Evolutionary conservation across 495 filamentous ascomycete genomes (phyloP), one percentile per base, ranked within the genome.

Genomic region (Xylaria intraflava): DNA sequence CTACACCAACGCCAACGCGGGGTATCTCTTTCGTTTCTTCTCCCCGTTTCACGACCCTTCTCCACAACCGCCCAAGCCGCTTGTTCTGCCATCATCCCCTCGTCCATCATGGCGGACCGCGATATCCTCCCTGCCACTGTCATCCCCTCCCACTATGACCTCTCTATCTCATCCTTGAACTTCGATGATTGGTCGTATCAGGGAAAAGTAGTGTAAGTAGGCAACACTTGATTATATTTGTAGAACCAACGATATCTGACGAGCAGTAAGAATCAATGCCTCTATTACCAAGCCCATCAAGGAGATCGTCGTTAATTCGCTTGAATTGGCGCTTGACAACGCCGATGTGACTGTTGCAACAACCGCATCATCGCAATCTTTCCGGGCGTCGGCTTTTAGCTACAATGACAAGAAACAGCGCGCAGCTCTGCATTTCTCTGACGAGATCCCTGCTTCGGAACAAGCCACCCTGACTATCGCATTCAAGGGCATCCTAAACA

Each of bases 401-500:
- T 91, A 92, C 64, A 85, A 96, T 70, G 83, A 80, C 58, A 85
- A 86, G 61, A 80, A 82, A 41, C 90, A 96, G 70, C 81, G 90
- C 44, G 84, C 83, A 22, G 86, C 83, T 22, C 71, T 98, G 56
- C 72, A 75, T 40, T 91, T 96, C 65, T 68, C 78, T 23, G 68
- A 85, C 33, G 81, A 86, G 57, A 66, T 95, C 42, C 80, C 83
- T 0, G 73, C 78, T 7, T 72, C 79, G 16, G 61, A 76, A 29
- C 80, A 88, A 51, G 81, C 82, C 33, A 62, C 79, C 3, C 70
- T 96, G 30, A 74, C 76, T 16, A 82, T 97, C 65, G 77, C 84
- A 12, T 98, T 95, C 69, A 78, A 83, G 19, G 93, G 93, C 31
- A 84, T 76, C 29, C 86, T 97, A 72, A 98, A 96, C 75, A 88